Conservation (phyloP, 2,329 filamentous ascomycete genomes). For the Diaporthe citrichinensis region DNA sequence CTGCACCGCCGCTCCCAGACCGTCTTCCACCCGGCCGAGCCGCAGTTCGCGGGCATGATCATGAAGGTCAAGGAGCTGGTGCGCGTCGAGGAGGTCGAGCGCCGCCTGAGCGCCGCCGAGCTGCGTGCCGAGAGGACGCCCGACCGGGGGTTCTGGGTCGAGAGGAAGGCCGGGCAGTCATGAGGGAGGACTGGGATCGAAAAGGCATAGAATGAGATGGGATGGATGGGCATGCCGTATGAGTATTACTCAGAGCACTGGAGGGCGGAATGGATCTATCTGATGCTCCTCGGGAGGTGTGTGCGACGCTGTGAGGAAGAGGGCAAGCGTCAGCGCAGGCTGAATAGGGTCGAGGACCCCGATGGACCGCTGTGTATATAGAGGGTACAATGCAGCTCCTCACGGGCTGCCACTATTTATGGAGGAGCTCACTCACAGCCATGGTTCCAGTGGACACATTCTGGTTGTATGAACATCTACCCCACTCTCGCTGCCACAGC, state of each 20-base stretch:
- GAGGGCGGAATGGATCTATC: neutral
- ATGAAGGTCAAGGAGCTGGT: slow-evolving; percentile 96
- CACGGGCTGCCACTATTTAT: neutral
- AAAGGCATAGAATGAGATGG: neutral
- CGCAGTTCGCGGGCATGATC: slow-evolving; percentile 89
- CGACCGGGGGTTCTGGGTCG: slow-evolving; percentile 84
- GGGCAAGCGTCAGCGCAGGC: neutral
- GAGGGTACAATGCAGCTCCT: neutral
- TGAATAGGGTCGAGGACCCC: neutral
- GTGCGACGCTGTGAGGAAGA: neutral
- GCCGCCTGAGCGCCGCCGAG: slow-evolving; percentile 74
- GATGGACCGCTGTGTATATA: neutral
- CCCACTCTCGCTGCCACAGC: neutral
- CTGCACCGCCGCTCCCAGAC: slow-evolving; percentile 87
- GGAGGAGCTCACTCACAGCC: too few relatives aligned
- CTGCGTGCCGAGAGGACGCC: slow-evolving; percentile 80
- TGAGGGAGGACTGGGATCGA: slow-evolving; percentile 33
- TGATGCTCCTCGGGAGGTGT: neutral
- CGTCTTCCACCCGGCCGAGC: slow-evolving; percentile 89
- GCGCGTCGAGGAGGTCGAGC: slow-evolving; percentile 82
- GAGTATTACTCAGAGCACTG: too few relatives aligned
- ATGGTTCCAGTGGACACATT: neutral
- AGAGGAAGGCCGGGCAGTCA: slow-evolving; percentile 63
- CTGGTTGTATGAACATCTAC: too few relatives aligned
- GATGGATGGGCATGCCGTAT: neutral